Conservation (phyloP, 208 protist species). For the Leptomonas seymouri region DNA sequence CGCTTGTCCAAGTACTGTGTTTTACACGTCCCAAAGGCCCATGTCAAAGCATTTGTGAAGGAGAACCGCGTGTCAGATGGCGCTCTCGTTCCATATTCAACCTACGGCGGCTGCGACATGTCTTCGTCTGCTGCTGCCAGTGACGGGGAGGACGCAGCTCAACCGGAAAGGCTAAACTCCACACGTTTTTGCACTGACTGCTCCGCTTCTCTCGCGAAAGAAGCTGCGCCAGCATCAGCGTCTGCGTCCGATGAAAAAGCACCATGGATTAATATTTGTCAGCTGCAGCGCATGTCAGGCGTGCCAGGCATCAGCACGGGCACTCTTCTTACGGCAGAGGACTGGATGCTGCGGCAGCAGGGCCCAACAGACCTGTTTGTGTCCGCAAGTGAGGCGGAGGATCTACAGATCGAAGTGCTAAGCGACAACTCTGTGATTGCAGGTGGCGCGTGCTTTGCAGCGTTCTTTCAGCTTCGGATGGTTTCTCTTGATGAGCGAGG, state of each 20-base stretch:
- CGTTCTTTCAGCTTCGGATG: conserved; percentile 32
- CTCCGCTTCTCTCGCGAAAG: conserved; percentile 3
- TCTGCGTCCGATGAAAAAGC: neutral
- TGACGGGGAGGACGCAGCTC: neutral
- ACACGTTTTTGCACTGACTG: conserved; percentile 10
- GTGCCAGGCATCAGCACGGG: neutral
- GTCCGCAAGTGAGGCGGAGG: conserved; percentile 8
- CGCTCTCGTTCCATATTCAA: neutral
- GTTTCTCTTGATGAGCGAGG: conserved; percentile 6
- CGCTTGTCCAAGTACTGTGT: conserved; percentile 54
- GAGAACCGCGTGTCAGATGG: conserved; percentile 9
- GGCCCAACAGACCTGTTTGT: conserved; percentile 5
- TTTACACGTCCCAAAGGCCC: conserved; percentile 30
- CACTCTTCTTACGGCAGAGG: neutral
- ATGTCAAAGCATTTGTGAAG: conserved; percentile 2
- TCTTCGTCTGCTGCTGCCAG: neutral
- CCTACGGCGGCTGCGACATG: neutral
- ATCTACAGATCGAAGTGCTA: neutral
- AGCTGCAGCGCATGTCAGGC: conserved; percentile 30
- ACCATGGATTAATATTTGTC: conserved; percentile 26
- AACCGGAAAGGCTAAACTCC: neutral
- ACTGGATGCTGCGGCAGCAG: conserved; percentile 29
- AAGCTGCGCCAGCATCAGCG: neutral
- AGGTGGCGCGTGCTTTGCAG: conserved; percentile 24
- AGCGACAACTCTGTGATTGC: neutral